These are phyloP conservation scores for Cystobasidium onofrii DNA, from an alignment of 768 basidiomycete species.

Conservation along the genomic window DNA sequence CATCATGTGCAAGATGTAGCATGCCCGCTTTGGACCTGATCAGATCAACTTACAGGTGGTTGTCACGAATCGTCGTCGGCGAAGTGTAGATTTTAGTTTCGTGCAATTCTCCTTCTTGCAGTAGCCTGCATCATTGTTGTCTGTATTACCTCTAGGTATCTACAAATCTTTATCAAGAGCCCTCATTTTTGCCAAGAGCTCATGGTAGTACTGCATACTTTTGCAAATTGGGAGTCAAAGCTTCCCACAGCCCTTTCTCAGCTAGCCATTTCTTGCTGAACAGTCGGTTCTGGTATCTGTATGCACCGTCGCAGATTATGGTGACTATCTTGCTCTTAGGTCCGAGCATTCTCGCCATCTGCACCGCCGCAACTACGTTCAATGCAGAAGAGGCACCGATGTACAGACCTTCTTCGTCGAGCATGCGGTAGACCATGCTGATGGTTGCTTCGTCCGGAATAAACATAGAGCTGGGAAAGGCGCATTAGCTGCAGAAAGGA, in stretches of 20 bases:
- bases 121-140: not conserved
- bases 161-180: not conserved
- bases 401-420: slow-evolving; percentile 88
- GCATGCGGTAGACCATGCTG: slow-evolving; percentile 81
- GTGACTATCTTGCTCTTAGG: slow-evolving; percentile 78
- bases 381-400: slow-evolving; percentile 87
- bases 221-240: slow-evolving; percentile 72
- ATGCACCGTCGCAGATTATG: slow-evolving; percentile 87
- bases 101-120: not conserved
- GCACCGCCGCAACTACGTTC: slow-evolving; percentile 87
- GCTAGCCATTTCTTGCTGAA: slow-evolving; percentile 90
- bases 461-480: slow-evolving; percentile 61
- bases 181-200: not conserved
- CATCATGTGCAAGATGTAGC: not conserved
- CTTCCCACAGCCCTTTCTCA: slow-evolving; percentile 63
- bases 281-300: slow-evolving; percentile 85
- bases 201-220: slow-evolving; percentile 70
- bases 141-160: not conserved
- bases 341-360: slow-evolving; percentile 75
- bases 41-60: not conserved
- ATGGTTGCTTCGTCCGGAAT: slow-evolving; percentile 84
- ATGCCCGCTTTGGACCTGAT: not conserved
- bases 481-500: not conserved
- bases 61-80: too few species aligned
- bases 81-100: too few species aligned